These are phyloP conservation scores for Boletus subcaerulescens DNA, from an alignment of 768 basidiomycete species.

Conservation along the genomic window DNA sequence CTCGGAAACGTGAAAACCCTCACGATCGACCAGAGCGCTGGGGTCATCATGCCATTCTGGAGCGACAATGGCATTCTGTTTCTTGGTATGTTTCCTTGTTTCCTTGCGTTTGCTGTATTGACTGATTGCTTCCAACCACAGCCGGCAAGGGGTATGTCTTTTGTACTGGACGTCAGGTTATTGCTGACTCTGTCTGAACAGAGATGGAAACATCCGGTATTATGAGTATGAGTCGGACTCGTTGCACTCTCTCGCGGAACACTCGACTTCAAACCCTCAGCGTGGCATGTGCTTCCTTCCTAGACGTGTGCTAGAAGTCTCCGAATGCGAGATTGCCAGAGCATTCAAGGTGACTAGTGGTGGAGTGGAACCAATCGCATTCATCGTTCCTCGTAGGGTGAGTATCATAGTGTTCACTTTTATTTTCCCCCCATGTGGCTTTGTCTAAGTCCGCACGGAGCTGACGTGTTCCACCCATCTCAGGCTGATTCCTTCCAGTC, in stretches of 20 bases:
- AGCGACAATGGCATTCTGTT: conserved; percentile 90
- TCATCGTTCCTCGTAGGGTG: conserved; percentile 93
- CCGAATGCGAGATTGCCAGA: conserved; percentile 92
- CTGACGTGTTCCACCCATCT: not conserved
- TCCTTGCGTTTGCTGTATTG: not conserved
- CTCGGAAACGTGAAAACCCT: conserved; percentile 75
- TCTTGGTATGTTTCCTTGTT: conserved; percentile 49
- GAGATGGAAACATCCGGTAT: conserved; percentile 97
- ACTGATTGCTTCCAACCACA: conserved; percentile 17
- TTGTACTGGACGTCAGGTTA: not conserved
- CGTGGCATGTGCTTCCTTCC: conserved; percentile 98
- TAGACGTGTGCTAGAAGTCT: conserved; percentile 81
- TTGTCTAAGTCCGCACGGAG: not conserved
- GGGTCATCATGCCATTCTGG: conserved; percentile 98
- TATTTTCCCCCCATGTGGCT: not conserved
- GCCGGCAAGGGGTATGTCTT: conserved; percentile 83
- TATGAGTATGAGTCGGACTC: conserved; percentile 92
- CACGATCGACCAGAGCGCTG: conserved; percentile 84
- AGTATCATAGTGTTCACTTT: conserved; percentile 9
- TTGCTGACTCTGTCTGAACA: conserved; percentile 27
- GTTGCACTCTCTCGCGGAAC: conserved; percentile 72
- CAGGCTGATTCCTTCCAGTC: conserved; percentile 95
- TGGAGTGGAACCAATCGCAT: conserved; percentile 86
- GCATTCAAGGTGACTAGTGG: conserved; percentile 82
- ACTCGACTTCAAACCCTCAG: conserved; percentile 90